phyloP scores from a whole-genome alignment of 345 rosid genomes.

The Litchi chinensis region DNA sequence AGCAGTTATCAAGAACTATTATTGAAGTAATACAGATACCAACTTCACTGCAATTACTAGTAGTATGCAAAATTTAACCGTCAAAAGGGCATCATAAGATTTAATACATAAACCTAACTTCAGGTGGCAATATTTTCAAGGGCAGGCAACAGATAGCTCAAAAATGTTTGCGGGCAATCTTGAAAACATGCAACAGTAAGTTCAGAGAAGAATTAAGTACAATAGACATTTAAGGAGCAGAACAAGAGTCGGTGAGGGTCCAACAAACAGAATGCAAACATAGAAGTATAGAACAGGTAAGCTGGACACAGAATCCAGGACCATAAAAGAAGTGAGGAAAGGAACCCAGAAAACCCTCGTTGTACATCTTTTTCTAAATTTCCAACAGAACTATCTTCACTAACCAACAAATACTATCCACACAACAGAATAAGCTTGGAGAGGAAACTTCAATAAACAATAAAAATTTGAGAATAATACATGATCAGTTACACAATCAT shows the following conservation, averaged over 20 bases:
- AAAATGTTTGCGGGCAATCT: neutral
- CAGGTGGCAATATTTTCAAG: neutral
- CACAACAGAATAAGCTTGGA: neutral
- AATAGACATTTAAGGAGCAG: neutral
- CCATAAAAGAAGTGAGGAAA: neutral
- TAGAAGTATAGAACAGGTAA: neutral
- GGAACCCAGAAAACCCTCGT: neutral
- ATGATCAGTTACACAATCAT: neutral
- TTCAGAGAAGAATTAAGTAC: neutral
- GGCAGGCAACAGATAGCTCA: neutral
- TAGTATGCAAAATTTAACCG: neutral
- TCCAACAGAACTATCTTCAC: neutral
- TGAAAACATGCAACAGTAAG: neutral
- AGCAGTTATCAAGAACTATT: neutral
- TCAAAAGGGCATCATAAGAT: neutral
- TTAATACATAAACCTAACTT: neutral
- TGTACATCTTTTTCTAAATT: neutral
- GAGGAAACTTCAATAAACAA: neutral
- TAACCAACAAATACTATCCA: neutral
- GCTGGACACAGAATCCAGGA: neutral
- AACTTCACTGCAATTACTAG: neutral
- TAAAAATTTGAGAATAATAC: neutral
- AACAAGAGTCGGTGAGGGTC: conserved; percentile 11
- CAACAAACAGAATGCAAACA: neutral
- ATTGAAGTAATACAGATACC: neutral